A percentile compares a stretch with the other conserved stretches of the same genome.
Conservation (phyloP, 305 asterid genomes). For the Euphrasia arctica region DNA sequence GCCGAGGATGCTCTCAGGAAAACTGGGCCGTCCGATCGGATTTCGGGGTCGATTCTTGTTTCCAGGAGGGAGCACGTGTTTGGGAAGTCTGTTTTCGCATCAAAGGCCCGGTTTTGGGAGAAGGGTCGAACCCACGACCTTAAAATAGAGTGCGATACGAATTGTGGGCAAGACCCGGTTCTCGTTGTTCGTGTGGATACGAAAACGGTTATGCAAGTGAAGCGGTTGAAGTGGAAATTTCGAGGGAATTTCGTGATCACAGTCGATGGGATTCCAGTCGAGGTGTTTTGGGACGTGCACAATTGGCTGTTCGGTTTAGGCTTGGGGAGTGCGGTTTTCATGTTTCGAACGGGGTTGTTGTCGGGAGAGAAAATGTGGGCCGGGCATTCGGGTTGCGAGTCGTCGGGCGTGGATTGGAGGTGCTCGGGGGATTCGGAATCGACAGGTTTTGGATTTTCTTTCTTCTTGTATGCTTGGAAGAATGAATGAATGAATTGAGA, state of each 20-base stretch:
- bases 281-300: slow-evolving; percentile 84
- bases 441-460: slow-evolving; percentile 65
- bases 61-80: slow-evolving; percentile 70
- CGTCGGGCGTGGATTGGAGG: slow-evolving; percentile 41
- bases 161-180: slow-evolving; percentile 43
- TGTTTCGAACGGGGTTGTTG: slow-evolving; percentile 72
- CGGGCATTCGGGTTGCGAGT: slow-evolving; percentile 54
- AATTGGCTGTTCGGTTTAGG: slow-evolving; percentile 70
- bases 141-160: slow-evolving; percentile 57
- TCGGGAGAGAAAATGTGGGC: slow-evolving; percentile 56
- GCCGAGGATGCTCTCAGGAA: slow-evolving; percentile 80
- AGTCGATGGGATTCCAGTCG: slow-evolving; percentile 82
- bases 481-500: slow-evolving; percentile 47
- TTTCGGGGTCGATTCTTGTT: slow-evolving; percentile 40
- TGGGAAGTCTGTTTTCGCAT: slow-evolving; percentile 59
- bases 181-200: slow-evolving; percentile 62
- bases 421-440: slow-evolving; percentile 34
- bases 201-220: slow-evolving; percentile 68
- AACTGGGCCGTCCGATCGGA: slow-evolving; percentile 34
- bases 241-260: slow-evolving; percentile 61
- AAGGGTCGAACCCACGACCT: slow-evolving; percentile 70
- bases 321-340: slow-evolving; percentile 66
- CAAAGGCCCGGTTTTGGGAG: slow-evolving; percentile 66
- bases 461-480: slow-evolving; percentile 82
- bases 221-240: slow-evolving; percentile 76